phyloP scores from a whole-genome alignment of 768 basidiomycete genomes.

The Lactifluus hygrophoroides region DNA sequence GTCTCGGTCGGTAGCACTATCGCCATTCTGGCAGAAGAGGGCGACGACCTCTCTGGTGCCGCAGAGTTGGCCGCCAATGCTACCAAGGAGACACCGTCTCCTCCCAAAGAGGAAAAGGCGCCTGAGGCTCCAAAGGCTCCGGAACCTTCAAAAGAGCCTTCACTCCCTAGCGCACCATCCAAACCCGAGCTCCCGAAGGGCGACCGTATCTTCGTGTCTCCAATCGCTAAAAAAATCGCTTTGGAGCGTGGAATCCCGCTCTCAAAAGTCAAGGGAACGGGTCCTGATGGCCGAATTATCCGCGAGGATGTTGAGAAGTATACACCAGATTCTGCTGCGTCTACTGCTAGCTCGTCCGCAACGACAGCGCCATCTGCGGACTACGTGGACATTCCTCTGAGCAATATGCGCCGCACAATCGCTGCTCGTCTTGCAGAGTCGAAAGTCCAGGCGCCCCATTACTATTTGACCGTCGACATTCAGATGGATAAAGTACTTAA shows the following conservation, averaged over 20 bases:
- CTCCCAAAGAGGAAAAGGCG: conserved; percentile 29
- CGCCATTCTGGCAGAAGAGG: conserved; percentile 89
- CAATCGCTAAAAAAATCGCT: conserved; percentile 95
- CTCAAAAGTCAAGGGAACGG: conserved; percentile 82
- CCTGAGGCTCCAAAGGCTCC: conserved; percentile 38
- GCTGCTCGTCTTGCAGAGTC: conserved; percentile 85
- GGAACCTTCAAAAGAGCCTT: conserved; percentile 28
- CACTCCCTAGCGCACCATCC: conserved; percentile 32
- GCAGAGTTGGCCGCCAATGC: conserved; percentile 63
- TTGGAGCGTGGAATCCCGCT: conserved; percentile 90
- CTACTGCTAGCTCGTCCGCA: conserved; percentile 39
- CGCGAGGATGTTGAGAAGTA: conserved; percentile 93
- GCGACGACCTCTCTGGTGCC: conserved; percentile 85
- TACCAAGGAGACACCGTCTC: conserved; percentile 32
- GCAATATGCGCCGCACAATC: conserved; percentile 93
- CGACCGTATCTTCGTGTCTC: conserved; percentile 88
- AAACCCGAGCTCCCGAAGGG: conserved; percentile 54
- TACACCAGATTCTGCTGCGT: conserved; percentile 43
- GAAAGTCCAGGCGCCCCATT: conserved; percentile 93
- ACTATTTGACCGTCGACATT: conserved; percentile 91
- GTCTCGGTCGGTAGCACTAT: conserved; percentile 82
- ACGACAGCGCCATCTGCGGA: conserved; percentile 48
- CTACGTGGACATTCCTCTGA: conserved; percentile 83
- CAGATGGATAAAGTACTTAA: conserved; percentile 96
- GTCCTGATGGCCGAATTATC: conserved; percentile 89